These are phyloP conservation scores for Xylariaceae sp. DNA, from an alignment of 2,329 filamentous ascomycete species.

Conservation along the genomic window DNA sequence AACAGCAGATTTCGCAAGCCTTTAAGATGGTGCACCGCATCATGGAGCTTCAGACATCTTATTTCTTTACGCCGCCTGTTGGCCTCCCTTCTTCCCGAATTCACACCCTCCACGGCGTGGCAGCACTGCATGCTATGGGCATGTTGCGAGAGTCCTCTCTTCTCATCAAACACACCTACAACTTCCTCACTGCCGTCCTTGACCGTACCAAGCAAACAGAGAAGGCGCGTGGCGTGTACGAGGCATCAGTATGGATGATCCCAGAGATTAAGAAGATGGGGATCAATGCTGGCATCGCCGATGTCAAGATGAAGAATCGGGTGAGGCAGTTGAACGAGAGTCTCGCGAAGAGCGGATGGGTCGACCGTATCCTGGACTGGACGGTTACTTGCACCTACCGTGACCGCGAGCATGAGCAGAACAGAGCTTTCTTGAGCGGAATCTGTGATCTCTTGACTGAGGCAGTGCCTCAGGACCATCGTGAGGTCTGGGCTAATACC, in stretches of 20 bases:
- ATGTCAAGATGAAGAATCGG: slow-evolving; percentile 29
- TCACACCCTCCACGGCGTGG: slow-evolving; percentile 28
- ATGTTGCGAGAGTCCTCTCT: slow-evolving; percentile 36
- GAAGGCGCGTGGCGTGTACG: slow-evolving; percentile 28
- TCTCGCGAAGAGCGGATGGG: slow-evolving; percentile 34
- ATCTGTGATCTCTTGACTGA: slow-evolving; percentile 3
- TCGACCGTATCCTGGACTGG: slow-evolving; percentile 35
- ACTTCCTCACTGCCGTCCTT: slow-evolving; percentile 29
- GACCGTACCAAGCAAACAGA: slow-evolving; percentile 33
- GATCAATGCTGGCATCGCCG: slow-evolving; percentile 19
- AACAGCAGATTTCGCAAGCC: slow-evolving; percentile 3
- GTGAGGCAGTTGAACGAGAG: slow-evolving; percentile 31
- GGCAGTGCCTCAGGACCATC: neutral
- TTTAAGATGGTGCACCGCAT: slow-evolving; percentile 4
- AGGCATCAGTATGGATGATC: slow-evolving; percentile 31
- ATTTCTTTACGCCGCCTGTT: slow-evolving; percentile 17
- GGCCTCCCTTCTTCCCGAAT: slow-evolving; percentile 12
- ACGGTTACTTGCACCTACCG: slow-evolving; percentile 20
- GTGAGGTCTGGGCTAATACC: slow-evolving; percentile 25
- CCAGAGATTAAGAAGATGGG: slow-evolving; percentile 33
- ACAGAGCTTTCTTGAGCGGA: neutral
- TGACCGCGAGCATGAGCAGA: neutral
- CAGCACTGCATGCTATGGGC: slow-evolving; percentile 34
- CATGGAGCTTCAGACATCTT: slow-evolving; percentile 17
- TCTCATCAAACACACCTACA: slow-evolving; percentile 29